Evolutionary conservation across 2,329 filamentous ascomycete species (phyloP), one percentile per base, ranked within the genome.

Genomic region (Diplodia sapinea): DNA sequence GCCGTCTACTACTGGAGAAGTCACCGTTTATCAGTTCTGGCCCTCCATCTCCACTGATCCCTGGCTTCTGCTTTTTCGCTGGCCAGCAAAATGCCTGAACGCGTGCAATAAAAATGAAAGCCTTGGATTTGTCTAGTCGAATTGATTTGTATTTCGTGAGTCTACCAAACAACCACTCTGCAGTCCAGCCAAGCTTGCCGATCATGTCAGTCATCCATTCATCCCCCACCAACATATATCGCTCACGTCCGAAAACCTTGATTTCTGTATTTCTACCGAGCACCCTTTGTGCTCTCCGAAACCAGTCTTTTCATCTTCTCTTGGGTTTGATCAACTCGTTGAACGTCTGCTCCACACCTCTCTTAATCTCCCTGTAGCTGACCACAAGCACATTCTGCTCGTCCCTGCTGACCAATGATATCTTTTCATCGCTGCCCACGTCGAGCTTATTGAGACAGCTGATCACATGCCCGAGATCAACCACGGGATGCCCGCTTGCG

Each of bases 371-470:
- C 78, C 92, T 92, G 78, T 96, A 99, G 71, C 88, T 94, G 69
- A 97, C 89, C 66, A 97, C 86, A 74, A 98, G 91, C 70, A 91
- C 89, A 66, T 89, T 95, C 79, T 97, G 91, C 75, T 97, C 92
- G 78, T 99, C 94, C 67, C 94, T 87, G 78, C 91, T 97, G 29
- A 93, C 90, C 65, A 99, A 82, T 71, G 90, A 90, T 61, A 99
- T 87, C 78, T 89, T 91, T 79, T 99, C 95, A 31, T 96, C 93
- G 2, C 87, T 88, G 0, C 94, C 95, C 0, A 93, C 92, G 79
- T 99, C 95, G 65, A 99, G 83, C 77, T 97, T 97, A 81, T 96
- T 97, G 72, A 99, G 80, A 75, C 91, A 94, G 31, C 86, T 87
- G 55, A 99, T 79, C 70, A 98, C 92, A 80, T 98, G 94, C 3